phyloP scores from a whole-genome alignment of 768 basidiomycete species.

The Boletales sp. region DNA sequence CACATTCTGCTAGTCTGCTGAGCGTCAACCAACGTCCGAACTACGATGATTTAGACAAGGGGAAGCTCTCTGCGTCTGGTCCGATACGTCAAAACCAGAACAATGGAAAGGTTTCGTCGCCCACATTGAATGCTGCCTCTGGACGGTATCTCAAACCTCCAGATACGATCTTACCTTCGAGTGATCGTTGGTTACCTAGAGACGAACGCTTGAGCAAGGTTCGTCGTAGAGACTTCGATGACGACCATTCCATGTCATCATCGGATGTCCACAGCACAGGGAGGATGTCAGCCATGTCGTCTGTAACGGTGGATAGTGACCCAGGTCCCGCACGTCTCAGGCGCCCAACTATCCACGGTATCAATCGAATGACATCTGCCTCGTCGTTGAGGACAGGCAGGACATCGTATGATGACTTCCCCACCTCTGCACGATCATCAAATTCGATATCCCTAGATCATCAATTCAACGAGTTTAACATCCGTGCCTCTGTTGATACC shows the following conservation, averaged over 20 bases:
- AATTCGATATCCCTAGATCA: conserved; percentile 77
- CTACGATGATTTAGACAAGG: conserved; percentile 34
- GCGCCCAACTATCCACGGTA: conserved; percentile 57
- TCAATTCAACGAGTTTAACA: conserved; percentile 72
- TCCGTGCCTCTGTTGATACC: conserved; percentile 64
- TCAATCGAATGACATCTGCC: conserved; percentile 73
- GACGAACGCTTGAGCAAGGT: conserved; percentile 71
- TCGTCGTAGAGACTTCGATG: conserved; percentile 79
- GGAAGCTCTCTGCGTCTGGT: conserved; percentile 55
- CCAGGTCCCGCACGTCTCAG: conserved; percentile 72
- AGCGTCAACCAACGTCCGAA: conserved; percentile 35
- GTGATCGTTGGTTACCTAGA: conserved; percentile 46
- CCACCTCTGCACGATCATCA: conserved; percentile 71
- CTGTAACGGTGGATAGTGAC: conserved; percentile 82
- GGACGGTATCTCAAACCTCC: conserved; percentile 47
- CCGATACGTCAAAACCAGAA: conserved; percentile 60
- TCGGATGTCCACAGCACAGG: conserved; percentile 77
- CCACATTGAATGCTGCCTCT: conserved; percentile 59
- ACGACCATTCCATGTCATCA: conserved; percentile 89
- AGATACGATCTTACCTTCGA: conserved; percentile 32
- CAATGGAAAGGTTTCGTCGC: conserved; percentile 37
- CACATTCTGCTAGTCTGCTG: conserved; percentile 39
- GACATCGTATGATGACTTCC: conserved; percentile 70
- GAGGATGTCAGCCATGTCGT: conserved; percentile 74
- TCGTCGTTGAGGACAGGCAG: conserved; percentile 57